Evolutionary conservation across 805 yeast genomes (phyloP).

Genomic region (Teunomyces barrocoloradensis): DNA sequence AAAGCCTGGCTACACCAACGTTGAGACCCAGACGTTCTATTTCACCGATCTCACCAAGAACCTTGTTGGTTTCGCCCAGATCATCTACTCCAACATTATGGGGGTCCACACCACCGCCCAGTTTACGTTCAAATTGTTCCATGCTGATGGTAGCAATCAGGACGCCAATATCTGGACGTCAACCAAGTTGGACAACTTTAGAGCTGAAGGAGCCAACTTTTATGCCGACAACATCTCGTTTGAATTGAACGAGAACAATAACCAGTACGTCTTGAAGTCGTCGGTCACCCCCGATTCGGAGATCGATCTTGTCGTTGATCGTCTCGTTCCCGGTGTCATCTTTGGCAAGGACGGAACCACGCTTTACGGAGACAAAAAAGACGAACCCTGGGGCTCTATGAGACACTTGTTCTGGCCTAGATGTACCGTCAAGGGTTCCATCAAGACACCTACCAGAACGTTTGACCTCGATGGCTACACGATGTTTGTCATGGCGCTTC

Average conservation of each 20-base stretch:
- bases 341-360: constrained; percentile 88
- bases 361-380: constrained; percentile 77
- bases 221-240: constrained; percentile 72
- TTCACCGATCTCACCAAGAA: constrained; percentile 63
- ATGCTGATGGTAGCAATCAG: constrained; percentile 37
- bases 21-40: constrained; percentile 93
- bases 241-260: constrained; percentile 53
- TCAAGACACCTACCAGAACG: constrained; percentile 33
- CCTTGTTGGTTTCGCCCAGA: constrained; percentile 84
- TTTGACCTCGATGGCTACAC: constrained; percentile 48
- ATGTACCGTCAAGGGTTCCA: constrained; percentile 63
- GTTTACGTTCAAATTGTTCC: constrained; percentile 81
- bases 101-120: constrained; percentile 90
- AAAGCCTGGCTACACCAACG: constrained; percentile 77
- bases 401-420: constrained; percentile 97
- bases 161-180: constrained; percentile 79
- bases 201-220: constrained; percentile 71
- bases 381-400: constrained; percentile 96
- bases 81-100: constrained; percentile 88
- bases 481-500: constrained; percentile 94
- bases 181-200: constrained; percentile 78
- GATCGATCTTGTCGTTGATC: constrained; percentile 65
- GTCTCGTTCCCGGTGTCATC: constrained; percentile 75
- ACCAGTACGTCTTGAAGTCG: constrained; percentile 53
- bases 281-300: constrained; percentile 63